These are phyloP conservation scores for Lyophyllum shimeji DNA, from an alignment of 768 basidiomycete species.

Conservation along the genomic window DNA sequence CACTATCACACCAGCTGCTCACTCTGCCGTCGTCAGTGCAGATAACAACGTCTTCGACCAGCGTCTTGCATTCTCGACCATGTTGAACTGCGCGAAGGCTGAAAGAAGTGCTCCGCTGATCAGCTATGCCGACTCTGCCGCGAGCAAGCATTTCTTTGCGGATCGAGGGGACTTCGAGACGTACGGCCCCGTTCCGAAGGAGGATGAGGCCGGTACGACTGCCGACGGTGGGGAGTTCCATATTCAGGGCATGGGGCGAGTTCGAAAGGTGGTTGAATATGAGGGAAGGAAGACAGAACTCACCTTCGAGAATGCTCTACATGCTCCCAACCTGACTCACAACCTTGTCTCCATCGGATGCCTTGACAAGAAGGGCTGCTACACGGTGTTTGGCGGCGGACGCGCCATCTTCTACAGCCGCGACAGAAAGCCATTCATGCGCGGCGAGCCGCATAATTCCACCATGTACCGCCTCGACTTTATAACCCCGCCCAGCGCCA, in stretches of 20 bases:
- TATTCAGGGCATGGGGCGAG: background rate
- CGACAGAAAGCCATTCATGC: background rate
- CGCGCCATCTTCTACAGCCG: background rate
- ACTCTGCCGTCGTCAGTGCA: background rate
- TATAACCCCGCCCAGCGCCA: background rate
- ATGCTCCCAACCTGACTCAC: background rate
- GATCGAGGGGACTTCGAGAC: background rate
- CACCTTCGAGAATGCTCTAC: background rate
- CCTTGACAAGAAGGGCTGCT: background rate
- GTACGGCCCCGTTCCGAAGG: background rate
- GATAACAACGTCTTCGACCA: background rate
- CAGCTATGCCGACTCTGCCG: background rate
- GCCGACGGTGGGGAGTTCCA: background rate
- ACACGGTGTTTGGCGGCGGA: background rate
- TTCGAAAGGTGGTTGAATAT: background rate
- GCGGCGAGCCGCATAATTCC: background rate
- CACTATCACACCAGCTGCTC: background rate
- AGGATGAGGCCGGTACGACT: background rate
- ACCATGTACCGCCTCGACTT: background rate
- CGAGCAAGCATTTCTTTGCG: background rate
- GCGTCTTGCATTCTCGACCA: background rate
- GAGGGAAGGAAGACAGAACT: background rate
- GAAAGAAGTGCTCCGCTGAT: background rate
- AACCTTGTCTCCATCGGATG: slow-evolving; percentile 5
- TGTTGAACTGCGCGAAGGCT: background rate